Conservation (phyloP, 129 eudicot species). For the Flaveria sonorensis region DNA sequence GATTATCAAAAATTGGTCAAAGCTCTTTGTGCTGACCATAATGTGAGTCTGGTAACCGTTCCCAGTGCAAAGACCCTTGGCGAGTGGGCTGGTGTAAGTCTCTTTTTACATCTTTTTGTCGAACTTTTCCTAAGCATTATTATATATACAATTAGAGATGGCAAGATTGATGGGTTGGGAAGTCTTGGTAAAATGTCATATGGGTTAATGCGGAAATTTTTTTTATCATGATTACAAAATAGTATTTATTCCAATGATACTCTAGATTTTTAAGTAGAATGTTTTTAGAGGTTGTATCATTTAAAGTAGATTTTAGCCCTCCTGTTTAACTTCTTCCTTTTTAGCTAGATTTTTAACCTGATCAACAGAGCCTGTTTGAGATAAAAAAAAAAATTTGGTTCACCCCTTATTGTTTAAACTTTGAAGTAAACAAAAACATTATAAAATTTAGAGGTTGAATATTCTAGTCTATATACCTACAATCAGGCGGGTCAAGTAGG, state of each 20-base stretch:
- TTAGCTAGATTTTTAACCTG: neutral
- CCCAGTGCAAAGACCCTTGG: conserved; percentile 98
- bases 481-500: too few relatives aligned
- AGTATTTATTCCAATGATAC: neutral
- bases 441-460: too few relatives aligned
- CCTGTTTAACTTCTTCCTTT: neutral
- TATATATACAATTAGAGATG: neutral
- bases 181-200: too few relatives aligned
- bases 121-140: neutral
- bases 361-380: too few relatives aligned
- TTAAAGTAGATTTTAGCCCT: neutral
- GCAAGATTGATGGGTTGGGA: neutral
- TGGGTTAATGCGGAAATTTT: neutral
- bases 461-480: too few relatives aligned
- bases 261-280: neutral
- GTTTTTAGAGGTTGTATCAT: neutral
- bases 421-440: too few relatives aligned
- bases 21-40: conserved; percentile 95
- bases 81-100: conserved; percentile 98
- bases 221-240: neutral
- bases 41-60: conserved; percentile 76
- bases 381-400: too few relatives aligned
- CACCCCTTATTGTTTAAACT: too few relatives aligned
- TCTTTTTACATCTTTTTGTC: neutral
- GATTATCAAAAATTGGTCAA: conserved; percentile 84